Percentiles rank a stretch among this genome's conserved stretches.
Evolutionary conservation across 2,329 filamentous ascomycete species (phyloP).

Genomic region (Aspergillus ibericus): DNA sequence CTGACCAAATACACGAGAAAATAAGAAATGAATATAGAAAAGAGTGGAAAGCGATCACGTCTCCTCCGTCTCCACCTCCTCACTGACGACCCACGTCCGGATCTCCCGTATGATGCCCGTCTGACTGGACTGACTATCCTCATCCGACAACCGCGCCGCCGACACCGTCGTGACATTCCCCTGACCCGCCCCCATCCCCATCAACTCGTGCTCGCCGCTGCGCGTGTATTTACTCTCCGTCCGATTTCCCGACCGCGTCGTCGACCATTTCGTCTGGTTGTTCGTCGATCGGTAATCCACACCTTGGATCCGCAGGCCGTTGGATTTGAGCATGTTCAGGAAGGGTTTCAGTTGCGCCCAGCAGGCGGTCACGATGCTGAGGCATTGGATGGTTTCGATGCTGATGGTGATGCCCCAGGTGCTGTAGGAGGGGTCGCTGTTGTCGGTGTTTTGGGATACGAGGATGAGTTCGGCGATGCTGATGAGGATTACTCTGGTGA

Average conservation of each 20-base stretch:
- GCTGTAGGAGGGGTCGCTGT: constrained; percentile 18
- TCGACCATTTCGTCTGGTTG: not conserved
- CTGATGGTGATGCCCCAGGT: constrained; percentile 22
- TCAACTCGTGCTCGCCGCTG: not conserved
- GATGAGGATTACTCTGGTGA: constrained; percentile 15
- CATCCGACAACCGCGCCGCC: constrained; percentile 17
- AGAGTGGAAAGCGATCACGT: not conserved
- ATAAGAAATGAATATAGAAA: not conserved
- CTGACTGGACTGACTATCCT: constrained; percentile 20
- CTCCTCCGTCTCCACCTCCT: not conserved
- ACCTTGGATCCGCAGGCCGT: constrained; percentile 18
- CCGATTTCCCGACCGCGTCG: not conserved
- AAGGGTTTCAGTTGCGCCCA: constrained; percentile 24
- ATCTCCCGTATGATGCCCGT: constrained; percentile 19
- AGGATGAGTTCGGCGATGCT: constrained; percentile 17
- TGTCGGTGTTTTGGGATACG: constrained; percentile 7
- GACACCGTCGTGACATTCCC: constrained; percentile 13
- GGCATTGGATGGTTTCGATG: constrained; percentile 20
- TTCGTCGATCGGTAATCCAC: constrained; percentile 9
- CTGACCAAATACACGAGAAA: not conserved
- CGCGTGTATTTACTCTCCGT: not conserved
- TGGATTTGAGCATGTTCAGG: constrained; percentile 22
- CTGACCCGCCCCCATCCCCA: constrained; percentile 3
- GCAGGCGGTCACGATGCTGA: constrained; percentile 27
- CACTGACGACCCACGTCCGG: constrained; percentile 16